A percentile compares a stretch with the other conserved stretches of the same genome.
These are phyloP conservation scores for Dittrichia graveolens DNA, from an alignment of 129 eudicot species.

Conservation along the genomic window DNA sequence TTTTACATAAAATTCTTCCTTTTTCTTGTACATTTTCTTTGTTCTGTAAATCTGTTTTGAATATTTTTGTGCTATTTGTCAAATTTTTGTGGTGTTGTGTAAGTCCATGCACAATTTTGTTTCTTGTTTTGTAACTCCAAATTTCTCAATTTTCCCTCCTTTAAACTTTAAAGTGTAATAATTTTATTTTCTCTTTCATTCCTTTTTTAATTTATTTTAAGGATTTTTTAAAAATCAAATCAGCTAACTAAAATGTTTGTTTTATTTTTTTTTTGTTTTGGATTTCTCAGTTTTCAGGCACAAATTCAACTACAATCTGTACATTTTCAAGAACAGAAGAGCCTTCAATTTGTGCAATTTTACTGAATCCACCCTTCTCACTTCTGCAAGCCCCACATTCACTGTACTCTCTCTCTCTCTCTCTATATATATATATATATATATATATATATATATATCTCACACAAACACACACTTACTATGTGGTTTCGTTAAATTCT, in stretches of 20 bases:
- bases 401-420: constrained; percentile 51
- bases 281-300: constrained; percentile 76
- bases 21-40: too few relatives aligned
- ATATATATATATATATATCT: too few relatives aligned
- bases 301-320: constrained; percentile 65
- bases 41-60: too few relatives aligned
- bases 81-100: too few relatives aligned
- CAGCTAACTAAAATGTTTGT: constrained; percentile 9
- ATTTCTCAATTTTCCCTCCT: neutral
- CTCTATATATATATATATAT: too few relatives aligned
- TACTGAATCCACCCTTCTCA: constrained; percentile 77
- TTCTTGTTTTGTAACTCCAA: too few relatives aligned
- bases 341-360: constrained; percentile 87
- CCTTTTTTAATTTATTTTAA: neutral
- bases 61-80: too few relatives aligned
- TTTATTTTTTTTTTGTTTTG: constrained; percentile 2
- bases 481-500: constrained; percentile 17
- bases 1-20: too few relatives aligned
- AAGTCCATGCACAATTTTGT: too few relatives aligned
- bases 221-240: too few relatives aligned
- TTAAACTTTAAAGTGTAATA: neutral
- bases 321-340: constrained; percentile 77
- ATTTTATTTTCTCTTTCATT: neutral
- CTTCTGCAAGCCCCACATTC: constrained; percentile 62
- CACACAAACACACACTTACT: constrained; percentile 6